A percentile compares a stretch with the other conserved stretches of the same genome.
Conservation (phyloP, 331 rosid genomes). For the Erythrophleum ivorense region DNA sequence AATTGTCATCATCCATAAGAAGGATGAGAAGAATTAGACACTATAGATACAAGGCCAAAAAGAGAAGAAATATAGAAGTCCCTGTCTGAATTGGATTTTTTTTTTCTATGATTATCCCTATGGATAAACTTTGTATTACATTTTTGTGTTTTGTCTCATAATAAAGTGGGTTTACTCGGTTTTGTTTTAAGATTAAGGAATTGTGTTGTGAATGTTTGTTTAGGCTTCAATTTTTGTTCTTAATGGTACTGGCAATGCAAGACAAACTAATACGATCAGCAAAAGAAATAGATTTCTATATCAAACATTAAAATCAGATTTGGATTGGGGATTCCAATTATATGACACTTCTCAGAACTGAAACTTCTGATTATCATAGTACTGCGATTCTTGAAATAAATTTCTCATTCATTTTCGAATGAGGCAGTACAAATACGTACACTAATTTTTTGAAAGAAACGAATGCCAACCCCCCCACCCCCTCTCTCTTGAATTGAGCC, state of each 20-base stretch:
- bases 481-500: too few species aligned
- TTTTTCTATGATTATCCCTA: neutral
- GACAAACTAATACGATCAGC: neutral
- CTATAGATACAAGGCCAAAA: neutral
- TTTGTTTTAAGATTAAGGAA: neutral
- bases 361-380: too few species aligned
- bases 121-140: neutral
- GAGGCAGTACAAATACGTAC: too few species aligned
- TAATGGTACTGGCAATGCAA: neutral
- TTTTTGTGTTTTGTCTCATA: constrained; percentile 4
- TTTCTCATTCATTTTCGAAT: too few species aligned
- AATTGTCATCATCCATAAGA: constrained; percentile 2
- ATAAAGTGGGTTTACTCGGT: neutral
- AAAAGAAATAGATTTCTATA: neutral
- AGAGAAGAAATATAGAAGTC: neutral
- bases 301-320: neutral
- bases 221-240: neutral
- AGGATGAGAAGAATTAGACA: constrained; percentile 13
- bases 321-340: neutral
- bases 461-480: too few species aligned
- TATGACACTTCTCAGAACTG: neutral
- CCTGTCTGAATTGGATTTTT: neutral
- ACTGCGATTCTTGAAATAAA: too few species aligned
- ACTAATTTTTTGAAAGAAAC: too few species aligned
- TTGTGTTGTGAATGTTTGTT: neutral